Evolutionary conservation across 306 rosid genomes (phyloP).

Genomic region (Hippophae tibetana): DNA sequence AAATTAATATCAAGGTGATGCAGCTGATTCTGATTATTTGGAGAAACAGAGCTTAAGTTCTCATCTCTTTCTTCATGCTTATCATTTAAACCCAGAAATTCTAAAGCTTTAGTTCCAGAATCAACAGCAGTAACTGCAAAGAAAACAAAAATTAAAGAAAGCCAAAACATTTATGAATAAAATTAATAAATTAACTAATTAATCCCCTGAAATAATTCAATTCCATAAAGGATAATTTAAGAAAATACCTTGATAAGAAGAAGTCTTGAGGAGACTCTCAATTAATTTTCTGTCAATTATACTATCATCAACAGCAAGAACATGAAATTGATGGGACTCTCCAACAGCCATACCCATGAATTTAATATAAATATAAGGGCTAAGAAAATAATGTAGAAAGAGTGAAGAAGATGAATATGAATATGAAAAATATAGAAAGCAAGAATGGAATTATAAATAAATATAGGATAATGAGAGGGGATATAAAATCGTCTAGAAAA

Average conservation of each 20-base stretch:
- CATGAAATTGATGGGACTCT: slow-evolving; percentile 52
- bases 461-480: slow-evolving; percentile 27
- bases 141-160: not conserved
- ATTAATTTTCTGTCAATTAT: slow-evolving; percentile 67
- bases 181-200: not conserved
- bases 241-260: slow-evolving; percentile 65
- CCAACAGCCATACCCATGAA: slow-evolving; percentile 41
- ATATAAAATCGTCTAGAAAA: slow-evolving; percentile 38
- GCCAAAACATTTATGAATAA: too few species aligned
- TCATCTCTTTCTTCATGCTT: slow-evolving; percentile 20
- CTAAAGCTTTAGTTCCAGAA: slow-evolving; percentile 69
- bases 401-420: not conserved
- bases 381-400: slow-evolving; percentile 1
- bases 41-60: slow-evolving; percentile 19
- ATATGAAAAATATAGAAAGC: slow-evolving; percentile 14
- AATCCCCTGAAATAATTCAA: too few species aligned
- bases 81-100: slow-evolving; percentile 50
- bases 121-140: slow-evolving; percentile 74
- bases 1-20: slow-evolving; percentile 60
- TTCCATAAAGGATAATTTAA: not conserved
- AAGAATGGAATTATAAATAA: slow-evolving; percentile 33
- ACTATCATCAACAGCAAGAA: slow-evolving; percentile 83
- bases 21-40: slow-evolving; percentile 27
- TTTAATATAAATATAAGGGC: not conserved
- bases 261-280: slow-evolving; percentile 74